A percentile compares a stretch with the other conserved stretches of the same genome.
Evolutionary conservation across 2,329 filamentous ascomycete genomes (phyloP).

Genomic region (Aspergillus sp.): DNA sequence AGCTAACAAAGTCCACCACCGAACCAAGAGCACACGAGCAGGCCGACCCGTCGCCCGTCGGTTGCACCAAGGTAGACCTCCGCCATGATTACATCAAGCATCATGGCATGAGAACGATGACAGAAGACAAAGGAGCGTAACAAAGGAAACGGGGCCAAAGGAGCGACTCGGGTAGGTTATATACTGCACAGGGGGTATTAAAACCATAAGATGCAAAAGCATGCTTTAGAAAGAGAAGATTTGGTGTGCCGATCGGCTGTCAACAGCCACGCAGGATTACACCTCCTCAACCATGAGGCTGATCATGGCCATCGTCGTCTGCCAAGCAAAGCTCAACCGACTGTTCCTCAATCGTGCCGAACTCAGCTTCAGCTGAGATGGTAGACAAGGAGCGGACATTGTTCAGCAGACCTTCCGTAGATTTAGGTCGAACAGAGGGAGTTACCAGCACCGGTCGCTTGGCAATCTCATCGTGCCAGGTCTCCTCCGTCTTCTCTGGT

Average conservation of each 20-base stretch:
- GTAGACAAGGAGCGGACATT: slow-evolving; percentile 44
- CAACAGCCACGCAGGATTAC: background rate
- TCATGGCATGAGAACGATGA: slow-evolving; percentile 6
- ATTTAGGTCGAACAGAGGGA: slow-evolving; percentile 55
- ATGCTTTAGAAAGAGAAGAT: slow-evolving; percentile 1
- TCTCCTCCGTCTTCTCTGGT: slow-evolving; percentile 32
- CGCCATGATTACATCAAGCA: slow-evolving; percentile 11
- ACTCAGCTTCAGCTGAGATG: slow-evolving; percentile 31
- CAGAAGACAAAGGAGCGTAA: slow-evolving; percentile 1
- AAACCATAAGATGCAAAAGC: slow-evolving; percentile 4
- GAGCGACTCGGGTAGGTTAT: slow-evolving; percentile 13
- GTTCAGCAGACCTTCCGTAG: slow-evolving; percentile 58
- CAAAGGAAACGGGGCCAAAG: slow-evolving; percentile 10
- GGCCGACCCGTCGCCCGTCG: background rate
- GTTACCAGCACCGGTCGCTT: slow-evolving; percentile 65
- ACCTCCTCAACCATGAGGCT: slow-evolving; percentile 13
- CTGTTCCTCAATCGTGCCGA: slow-evolving; percentile 29
- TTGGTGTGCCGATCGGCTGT: background rate
- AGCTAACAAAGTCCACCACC: slow-evolving; percentile 16
- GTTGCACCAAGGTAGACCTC: slow-evolving; percentile 4
- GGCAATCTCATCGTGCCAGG: slow-evolving; percentile 52
- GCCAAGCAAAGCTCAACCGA: slow-evolving; percentile 57
- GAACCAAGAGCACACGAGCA: slow-evolving; percentile 5
- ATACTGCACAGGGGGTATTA: slow-evolving; percentile 8
- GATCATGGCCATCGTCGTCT: slow-evolving; percentile 18